Base-by-base conservation (phyloP, 2,329 filamentous ascomycete species). In the Arthroderma uncinatum region DNA sequence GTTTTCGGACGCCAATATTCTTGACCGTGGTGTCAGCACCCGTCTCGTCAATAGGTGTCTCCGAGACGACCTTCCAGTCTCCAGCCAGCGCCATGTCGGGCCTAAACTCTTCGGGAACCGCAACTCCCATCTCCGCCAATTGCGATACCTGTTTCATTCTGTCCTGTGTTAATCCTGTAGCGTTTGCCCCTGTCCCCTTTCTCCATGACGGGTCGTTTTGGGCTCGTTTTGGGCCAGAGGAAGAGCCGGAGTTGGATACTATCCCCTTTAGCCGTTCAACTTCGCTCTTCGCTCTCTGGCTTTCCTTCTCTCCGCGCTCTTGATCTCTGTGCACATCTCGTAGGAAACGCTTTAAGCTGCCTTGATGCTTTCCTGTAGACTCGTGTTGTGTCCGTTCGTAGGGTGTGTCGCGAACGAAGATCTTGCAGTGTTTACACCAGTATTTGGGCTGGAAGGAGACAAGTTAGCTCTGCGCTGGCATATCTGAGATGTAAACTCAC, bases 371-470 rank as follows among this genome's bases (percentile, higher is more conserved):
- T 12, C 77, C 85, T 0, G 89, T 95, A 25, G 87, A 82, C 73
- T 96, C 91, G 74, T 96, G 91, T 73, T 96, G 92, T 62, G 84
- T 80, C 64, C 85, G 86, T 71, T 95, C 91, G 71, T 96, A 83
- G 64, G 89, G 85, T 21, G 91, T 96, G 77, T 98, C 93, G 73
- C 89, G 87, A 53, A 98, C 87, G 73, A 84, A 97, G 68, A 81
- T 82, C 68, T 83, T 82, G 81, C 93, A 98, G 77, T 95, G 89
- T 73, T 97, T 97, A 82, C 93, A 98, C 90, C 91, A 97, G 76
- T 95, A 95, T 70, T 86, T 92, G 4, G 91, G 91, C 71, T 84
- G 57, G 53, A 48, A 5, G 23, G 14, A 28, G 30, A 9, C 6
- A 7, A 23, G 44, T 52, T 60, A 55, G 53, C 14, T 36, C 30